Percentiles rank a stretch among this genome's conserved stretches.
Conservation (phyloP, 2,329 filamentous ascomycete species). For the Tolypocladium sp. region DNA sequence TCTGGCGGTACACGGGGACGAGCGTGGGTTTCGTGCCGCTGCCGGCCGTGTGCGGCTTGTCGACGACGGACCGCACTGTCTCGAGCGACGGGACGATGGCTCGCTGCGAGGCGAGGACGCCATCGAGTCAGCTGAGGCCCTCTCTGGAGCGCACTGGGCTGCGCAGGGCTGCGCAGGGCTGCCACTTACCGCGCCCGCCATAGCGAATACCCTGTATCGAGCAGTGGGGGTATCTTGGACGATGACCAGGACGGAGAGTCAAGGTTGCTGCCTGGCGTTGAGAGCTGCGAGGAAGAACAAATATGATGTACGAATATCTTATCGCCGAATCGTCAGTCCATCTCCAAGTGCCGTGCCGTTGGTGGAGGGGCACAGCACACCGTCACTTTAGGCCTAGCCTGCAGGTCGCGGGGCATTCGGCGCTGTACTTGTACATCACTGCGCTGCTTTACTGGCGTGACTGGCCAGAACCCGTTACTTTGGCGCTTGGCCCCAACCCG, state of each 20-base stretch:
- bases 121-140: slow-evolving; percentile 3
- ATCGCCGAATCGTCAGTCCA: not conserved
- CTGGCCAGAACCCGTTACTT: not conserved
- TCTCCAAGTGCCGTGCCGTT: not conserved
- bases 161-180: not conserved
- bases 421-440: not conserved
- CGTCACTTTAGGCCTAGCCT: not conserved
- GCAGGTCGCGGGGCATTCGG: not conserved
- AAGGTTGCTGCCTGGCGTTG: not conserved
- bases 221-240: not conserved
- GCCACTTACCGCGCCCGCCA: slow-evolving; percentile 19
- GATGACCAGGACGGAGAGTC: not conserved
- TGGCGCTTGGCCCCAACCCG: not conserved
- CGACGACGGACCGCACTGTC: slow-evolving; percentile 33
- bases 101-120: slow-evolving; percentile 17
- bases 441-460: rapidly evolving
- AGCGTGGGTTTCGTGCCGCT: slow-evolving; percentile 49
- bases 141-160: not conserved
- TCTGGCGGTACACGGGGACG: slow-evolving; percentile 73
- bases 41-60: slow-evolving; percentile 20
- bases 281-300: not conserved
- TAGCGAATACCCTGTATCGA: slow-evolving; percentile 5
- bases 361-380: not conserved
- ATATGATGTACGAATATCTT: not conserved
- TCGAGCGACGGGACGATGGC: slow-evolving; percentile 36